Base-by-base conservation (phyloP, 2,329 filamentous ascomycete genomes). In the Elsinoe necatrix region DNA sequence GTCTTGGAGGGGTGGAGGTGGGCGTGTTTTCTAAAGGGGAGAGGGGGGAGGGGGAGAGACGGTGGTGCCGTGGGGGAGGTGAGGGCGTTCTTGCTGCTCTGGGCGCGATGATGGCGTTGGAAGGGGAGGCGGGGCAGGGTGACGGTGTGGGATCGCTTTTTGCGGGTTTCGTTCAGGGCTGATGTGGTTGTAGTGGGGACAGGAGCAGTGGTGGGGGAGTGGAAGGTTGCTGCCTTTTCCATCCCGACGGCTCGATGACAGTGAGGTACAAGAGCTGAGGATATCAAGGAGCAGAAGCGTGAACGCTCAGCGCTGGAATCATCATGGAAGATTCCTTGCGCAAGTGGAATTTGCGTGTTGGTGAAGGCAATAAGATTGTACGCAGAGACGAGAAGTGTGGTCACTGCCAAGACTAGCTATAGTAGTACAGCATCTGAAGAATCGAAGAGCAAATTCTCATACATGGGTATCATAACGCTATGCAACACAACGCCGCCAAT, bases 401-500 rank as follows among this genome's bases (percentile, higher is more conserved):
- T 51, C 47, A n/a, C 4, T 27, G 51, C 51, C 37, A 39, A 42
- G 37, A 14, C 41, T 54, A 42, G 35, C 51, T n/a, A 41, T 18
- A 42, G 21, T n/a, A n/a, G 8, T 16, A 16, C 12, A 21, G 12
- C 21, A 39, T 29, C 18, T 27, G 34, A 41, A 42, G 51, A 31
- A 31, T 31, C 11, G 29, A n/a, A 11, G 29, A 42, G 31, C 51
- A 54, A 18, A 31, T 48, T n/a, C n/a, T 20, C 48, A 54, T 16
- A 35, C 43, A 12, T 52, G 55, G 55, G 55, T 57, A 57, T 57
- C 55, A 41, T 51, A 31, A 42, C 27, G 47, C 31, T 50, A 43
- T 21, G 11, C n/a, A 56, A 59, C 58, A 55, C 55, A 52, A 35
- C 20, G 43, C 16, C 34, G 34, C 52, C 18, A 12, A 25, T 55